A percentile compares a stretch with the other conserved stretches of the same genome.
Evolutionary conservation across 352 stramenopile species (phyloP).

Genomic region (Pythium sp.): DNA sequence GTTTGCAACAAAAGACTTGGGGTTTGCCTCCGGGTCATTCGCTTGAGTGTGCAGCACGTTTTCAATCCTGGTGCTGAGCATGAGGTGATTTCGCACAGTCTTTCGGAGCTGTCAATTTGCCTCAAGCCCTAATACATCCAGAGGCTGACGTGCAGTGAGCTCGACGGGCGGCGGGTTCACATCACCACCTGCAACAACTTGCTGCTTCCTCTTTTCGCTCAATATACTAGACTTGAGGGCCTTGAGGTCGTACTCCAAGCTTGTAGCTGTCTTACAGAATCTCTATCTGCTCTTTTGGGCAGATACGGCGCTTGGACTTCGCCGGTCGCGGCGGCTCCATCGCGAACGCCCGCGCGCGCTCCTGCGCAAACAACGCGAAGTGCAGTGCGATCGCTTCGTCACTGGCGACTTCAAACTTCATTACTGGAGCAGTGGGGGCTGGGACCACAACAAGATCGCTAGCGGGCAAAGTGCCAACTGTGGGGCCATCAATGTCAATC

Average conservation of each 20-base stretch:
- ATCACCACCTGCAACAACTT: no score
- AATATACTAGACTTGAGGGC: not conserved
- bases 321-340: conserved; percentile 9
- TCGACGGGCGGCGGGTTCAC: not conserved
- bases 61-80: not conserved
- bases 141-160: not conserved
- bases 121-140: not conserved
- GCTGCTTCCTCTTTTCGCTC: not conserved
- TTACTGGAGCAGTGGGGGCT: not conserved
- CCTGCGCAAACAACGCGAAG: conserved; percentile 5
- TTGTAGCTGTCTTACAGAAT: not conserved
- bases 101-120: conserved; percentile 8
- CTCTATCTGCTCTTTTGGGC: conserved; percentile 7
- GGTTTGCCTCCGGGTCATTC: not conserved
- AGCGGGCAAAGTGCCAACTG: no score
- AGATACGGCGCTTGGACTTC: conserved; percentile 11
- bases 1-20: no score
- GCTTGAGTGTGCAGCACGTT: not conserved
- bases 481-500: not conserved
- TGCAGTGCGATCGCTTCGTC: not conserved
- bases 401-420: not conserved
- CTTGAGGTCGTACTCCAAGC: conserved; percentile 3
- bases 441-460: not conserved
- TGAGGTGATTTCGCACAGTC: conserved; percentile 1
- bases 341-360: not conserved